phyloP scores from a whole-genome alignment of 2,329 filamentous ascomycete species.

The Emmonsiellopsis sp. region DNA sequence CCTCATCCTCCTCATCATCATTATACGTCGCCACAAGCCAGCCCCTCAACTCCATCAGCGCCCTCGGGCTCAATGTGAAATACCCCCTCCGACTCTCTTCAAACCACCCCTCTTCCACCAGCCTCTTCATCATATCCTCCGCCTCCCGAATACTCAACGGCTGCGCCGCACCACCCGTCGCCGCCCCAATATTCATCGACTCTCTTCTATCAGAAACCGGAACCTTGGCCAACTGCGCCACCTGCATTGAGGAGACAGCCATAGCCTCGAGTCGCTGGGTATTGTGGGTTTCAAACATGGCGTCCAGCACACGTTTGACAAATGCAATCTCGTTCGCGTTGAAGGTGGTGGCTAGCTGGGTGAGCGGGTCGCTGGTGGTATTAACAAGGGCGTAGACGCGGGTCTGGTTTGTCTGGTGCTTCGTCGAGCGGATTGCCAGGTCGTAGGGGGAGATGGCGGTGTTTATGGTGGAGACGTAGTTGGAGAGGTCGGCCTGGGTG shows the following conservation, averaged over 20 bases:
- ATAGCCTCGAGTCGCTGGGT: conserved; percentile 70
- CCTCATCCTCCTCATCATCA: conserved; percentile 53
- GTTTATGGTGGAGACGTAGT: conserved; percentile 62
- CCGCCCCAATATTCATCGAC: conserved; percentile 29
- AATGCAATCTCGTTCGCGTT: conserved; percentile 78
- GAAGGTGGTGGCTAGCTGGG: conserved; percentile 76
- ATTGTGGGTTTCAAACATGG: conserved; percentile 87
- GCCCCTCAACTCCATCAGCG: conserved; percentile 70
- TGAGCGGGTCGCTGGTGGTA: conserved; percentile 71
- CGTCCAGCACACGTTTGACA: conserved; percentile 76
- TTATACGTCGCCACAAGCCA: conserved; percentile 92
- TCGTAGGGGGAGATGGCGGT: conserved; percentile 68
- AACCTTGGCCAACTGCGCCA: conserved; percentile 54
- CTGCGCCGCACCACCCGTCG: conserved; percentile 25
- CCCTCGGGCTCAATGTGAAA: conserved; percentile 67
- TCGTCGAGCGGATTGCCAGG: conserved; percentile 69
- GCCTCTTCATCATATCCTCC: conserved; percentile 56
- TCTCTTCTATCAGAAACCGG: conserved; percentile 25
- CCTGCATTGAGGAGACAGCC: conserved; percentile 71
- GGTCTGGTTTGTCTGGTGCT: conserved; percentile 55
- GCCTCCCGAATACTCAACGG: conserved; percentile 69
- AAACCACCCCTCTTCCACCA: conserved; percentile 78
- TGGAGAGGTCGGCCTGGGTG: conserved; percentile 55
- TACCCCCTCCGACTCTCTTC: conserved; percentile 62
- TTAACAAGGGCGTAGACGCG: conserved; percentile 82